A percentile compares a stretch with the other conserved stretches of the same genome.
These are phyloP conservation scores for Monosporascus sp. DNA, from an alignment of 2,329 filamentous ascomycete species.

Conservation along the genomic window DNA sequence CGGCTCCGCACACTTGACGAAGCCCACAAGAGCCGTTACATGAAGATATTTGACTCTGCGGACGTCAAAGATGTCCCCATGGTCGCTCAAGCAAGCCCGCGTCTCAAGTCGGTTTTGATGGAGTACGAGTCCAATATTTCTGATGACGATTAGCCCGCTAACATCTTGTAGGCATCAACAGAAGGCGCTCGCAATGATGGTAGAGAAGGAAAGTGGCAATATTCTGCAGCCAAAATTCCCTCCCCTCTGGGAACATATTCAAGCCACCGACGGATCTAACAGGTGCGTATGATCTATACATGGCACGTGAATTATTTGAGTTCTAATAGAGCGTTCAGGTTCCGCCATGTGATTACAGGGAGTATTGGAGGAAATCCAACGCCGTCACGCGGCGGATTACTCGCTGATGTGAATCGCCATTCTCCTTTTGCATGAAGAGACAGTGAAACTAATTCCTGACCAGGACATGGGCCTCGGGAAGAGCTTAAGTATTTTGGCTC, in stretches of 20 bases:
- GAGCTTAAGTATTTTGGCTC: conserved; percentile 23
- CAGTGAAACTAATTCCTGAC: not conserved
- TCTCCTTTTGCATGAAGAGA: not conserved
- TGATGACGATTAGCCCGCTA: too few relatives aligned
- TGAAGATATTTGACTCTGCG: too few relatives aligned
- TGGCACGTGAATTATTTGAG: not conserved
- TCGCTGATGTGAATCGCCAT: conserved; percentile 24
- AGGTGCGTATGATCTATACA: not conserved
- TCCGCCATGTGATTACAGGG: conserved; percentile 4
- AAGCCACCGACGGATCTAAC: not conserved
- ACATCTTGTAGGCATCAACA: conserved; percentile 20
- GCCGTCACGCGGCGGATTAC: conserved; percentile 22
- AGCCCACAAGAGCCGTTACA: too few relatives aligned
- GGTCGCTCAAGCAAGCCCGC: too few relatives aligned
- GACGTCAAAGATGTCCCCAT: too few relatives aligned
- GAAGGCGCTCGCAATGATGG: conserved; percentile 26
- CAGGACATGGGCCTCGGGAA: conserved; percentile 34
- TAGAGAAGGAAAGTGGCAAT: conserved; percentile 21
- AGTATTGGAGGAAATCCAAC: conserved; percentile 1
- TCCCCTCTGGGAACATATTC: conserved; percentile 14
- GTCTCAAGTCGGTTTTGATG: too few relatives aligned
- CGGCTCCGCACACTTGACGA: too few relatives aligned
- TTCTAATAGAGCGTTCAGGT: not conserved
- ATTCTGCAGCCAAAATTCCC: conserved; percentile 15
- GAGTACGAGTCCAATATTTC: too few relatives aligned